A percentile compares a stretch with the other conserved stretches of the same genome.
Conservation (phyloP, 805 yeast species). For the Wickerhamomyces pijperi region DNA sequence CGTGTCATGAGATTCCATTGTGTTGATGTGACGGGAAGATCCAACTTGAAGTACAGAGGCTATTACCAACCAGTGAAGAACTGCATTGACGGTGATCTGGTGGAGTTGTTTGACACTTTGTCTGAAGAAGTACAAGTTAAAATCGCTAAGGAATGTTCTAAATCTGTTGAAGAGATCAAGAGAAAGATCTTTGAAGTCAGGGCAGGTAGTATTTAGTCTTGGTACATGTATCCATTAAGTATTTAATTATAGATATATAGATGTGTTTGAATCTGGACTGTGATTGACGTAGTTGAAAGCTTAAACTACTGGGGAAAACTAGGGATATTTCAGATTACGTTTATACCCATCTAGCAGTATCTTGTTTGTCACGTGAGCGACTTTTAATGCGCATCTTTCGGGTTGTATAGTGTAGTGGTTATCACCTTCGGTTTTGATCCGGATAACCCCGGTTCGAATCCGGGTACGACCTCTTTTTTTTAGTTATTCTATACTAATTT, state of each 20-base stretch:
- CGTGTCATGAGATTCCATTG: constrained; percentile 23
- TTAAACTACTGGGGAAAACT: no score
- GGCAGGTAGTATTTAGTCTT: no score
- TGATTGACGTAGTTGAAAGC: no score
- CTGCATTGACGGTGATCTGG: constrained; percentile 80
- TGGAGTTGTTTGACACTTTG: constrained; percentile 35
- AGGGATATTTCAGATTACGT: no score
- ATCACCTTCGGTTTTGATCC: constrained; percentile 53
- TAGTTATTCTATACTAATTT: background rate
- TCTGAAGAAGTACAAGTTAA: constrained; percentile 10
- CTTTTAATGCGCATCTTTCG: no score
- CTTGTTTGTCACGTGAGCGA: no score
- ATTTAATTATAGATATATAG: no score
- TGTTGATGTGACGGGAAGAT: constrained; percentile 39
- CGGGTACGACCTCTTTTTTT: constrained; percentile 59
- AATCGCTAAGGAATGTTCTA: constrained; percentile 26
- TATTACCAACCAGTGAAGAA: constrained; percentile 71
- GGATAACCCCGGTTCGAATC: constrained; percentile 77
- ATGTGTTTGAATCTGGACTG: no score
- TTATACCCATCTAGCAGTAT: no score
- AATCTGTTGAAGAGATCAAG: constrained; percentile 34
- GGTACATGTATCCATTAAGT: no score
- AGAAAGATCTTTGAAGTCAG: background rate
- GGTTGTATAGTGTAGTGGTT: constrained; percentile 53
- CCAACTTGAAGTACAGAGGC: constrained; percentile 58